Conservation (phyloP, 73 alveolate genomes). For the Tetrahymena malaccensis region DNA sequence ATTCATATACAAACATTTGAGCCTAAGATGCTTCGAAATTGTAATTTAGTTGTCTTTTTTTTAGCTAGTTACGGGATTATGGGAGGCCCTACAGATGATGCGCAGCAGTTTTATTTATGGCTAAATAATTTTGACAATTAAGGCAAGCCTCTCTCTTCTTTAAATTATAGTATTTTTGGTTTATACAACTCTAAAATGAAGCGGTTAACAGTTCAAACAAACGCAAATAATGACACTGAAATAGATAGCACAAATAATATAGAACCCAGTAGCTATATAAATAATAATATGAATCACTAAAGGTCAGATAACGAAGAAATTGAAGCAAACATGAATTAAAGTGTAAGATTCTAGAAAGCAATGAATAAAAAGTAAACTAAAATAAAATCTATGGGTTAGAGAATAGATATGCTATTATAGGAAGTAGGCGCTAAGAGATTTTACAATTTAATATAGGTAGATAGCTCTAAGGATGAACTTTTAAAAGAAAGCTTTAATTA, state of each 20-base stretch:
- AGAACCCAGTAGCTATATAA: background rate
- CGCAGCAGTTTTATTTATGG: background rate
- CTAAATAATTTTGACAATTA: background rate
- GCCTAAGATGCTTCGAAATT: background rate
- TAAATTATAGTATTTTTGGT: background rate
- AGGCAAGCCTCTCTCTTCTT: background rate
- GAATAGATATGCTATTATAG: background rate
- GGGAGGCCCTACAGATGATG: background rate
- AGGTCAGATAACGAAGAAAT: background rate
- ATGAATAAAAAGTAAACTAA: background rate
- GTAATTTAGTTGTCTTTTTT: background rate
- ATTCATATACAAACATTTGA: background rate
- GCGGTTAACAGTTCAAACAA: background rate
- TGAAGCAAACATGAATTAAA: background rate
- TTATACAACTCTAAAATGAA: background rate
- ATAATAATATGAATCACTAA: background rate
- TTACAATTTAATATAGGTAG: background rate
- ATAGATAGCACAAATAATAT: background rate
- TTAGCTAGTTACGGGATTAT: background rate
- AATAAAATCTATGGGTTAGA: background rate
- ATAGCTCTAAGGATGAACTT: background rate
- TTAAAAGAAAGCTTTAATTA: background rate
- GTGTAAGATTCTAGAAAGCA: background rate
- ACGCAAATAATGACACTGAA: background rate
- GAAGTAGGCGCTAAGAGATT: background rate